Conservation (phyloP, 208 protist genomes). For the Trypanosoma theileri region DNA sequence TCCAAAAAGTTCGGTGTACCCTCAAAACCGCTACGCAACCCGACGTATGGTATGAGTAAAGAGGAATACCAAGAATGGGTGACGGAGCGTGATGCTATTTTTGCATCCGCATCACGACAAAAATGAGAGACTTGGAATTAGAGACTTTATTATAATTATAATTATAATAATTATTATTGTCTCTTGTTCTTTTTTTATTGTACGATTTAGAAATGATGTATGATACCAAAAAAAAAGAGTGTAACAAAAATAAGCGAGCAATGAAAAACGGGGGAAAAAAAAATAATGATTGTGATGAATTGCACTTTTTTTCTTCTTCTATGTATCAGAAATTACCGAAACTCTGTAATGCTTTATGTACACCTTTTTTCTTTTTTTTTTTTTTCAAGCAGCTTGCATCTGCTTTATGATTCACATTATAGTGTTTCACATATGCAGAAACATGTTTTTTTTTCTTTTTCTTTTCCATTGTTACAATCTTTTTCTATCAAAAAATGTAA, state of each 20-base stretch:
- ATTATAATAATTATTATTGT: too few relatives aligned
- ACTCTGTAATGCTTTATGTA: neutral
- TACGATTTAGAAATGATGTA: too few relatives aligned
- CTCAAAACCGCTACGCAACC: conserved; percentile 50
- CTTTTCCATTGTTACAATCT: neutral
- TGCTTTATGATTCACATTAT: conserved; percentile 14
- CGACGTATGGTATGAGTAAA: conserved; percentile 33
- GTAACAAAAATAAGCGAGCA: too few relatives aligned
- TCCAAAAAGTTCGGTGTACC: conserved; percentile 45
- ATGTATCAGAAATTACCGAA: too few relatives aligned
- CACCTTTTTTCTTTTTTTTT: conserved; percentile 1
- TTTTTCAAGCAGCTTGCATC: conserved; percentile 1
- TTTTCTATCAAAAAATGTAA: conserved; percentile 11
- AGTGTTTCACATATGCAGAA: conserved; percentile 6
- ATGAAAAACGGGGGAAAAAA: too few relatives aligned
- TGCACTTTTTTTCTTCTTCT: too few relatives aligned
- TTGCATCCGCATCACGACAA: conserved; percentile 35
- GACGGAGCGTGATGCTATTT: conserved; percentile 58
- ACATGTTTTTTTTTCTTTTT: neutral
- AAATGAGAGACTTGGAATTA: conserved; percentile 1
- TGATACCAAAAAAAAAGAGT: too few relatives aligned
- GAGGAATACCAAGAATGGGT: conserved; percentile 56
- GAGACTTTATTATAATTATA: too few relatives aligned
- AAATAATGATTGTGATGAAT: too few relatives aligned
- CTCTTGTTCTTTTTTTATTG: conserved; percentile 19